Base-by-base conservation (phyloP, 2,329 filamentous ascomycete species). In the Zelopaecilomyces penicillatus region DNA sequence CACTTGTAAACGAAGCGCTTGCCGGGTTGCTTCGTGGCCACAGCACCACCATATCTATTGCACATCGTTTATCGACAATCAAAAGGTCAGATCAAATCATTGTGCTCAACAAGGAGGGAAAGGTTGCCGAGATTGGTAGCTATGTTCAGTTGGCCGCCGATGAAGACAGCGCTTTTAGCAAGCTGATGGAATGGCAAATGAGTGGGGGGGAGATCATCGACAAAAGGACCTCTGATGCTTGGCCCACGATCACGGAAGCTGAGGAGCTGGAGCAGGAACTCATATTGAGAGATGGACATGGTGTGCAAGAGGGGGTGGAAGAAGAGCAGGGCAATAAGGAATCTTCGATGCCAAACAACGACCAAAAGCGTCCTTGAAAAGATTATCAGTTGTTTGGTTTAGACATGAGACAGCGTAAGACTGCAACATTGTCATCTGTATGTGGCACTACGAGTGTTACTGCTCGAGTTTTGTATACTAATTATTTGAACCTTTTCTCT, bases 131-230 rank as follows among this genome's bases (percentile, higher is more conserved):
- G 64, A 85, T 86, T 51, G 93, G 93, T 45, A 85, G 83, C 46
- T 98, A 95, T 62, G 68, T 75, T 27, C 78, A 88, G 51, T 76
- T 98, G 26, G 85, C 83, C 42, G 72, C 76, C 5, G 80, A 87
- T 48, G 76, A 78, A 11, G 71, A 84, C 7, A 94, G 91, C 42
- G 88, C 90, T 2, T 98, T 98, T 60, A 91, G 83, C 56, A 93
- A 85, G 67, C 73, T 98, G 43, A 98, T 98, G 93, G 91, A 97
- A 66, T 97, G 90, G 90, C 93, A 98, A 68, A 86, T 97, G 80
- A 93, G 78, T 56, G 91, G 90, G 9, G 85, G 85, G 6, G 88
- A 95, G 45, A 58, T 72, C 6, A 63, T 71, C 0, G 62, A 73
- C 4, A 67, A 69, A 31, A 60, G 52, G 19, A 59, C 49, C 39